A percentile compares a stretch with the other conserved stretches of the same genome.
Evolutionary conservation across 1,139 yeast genomes (phyloP).

Genomic region (Suhomyces anneliseae): DNA sequence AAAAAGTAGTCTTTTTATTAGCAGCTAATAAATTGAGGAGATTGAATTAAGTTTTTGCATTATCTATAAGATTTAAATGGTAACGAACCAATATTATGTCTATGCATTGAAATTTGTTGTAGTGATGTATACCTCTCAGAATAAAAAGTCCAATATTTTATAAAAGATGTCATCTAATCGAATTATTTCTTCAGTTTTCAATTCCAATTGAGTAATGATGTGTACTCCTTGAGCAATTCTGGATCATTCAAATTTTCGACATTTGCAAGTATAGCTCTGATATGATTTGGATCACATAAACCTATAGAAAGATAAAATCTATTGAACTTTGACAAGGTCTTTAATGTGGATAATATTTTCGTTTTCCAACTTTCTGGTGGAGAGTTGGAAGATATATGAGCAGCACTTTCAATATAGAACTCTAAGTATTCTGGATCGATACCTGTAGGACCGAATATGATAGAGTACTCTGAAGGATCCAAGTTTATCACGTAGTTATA

Average conservation of each 20-base stretch:
- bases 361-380: constrained; percentile 21
- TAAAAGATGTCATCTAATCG: too few species aligned
- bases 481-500: constrained; percentile 43
- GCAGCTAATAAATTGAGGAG: too few species aligned
- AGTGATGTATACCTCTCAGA: too few species aligned
- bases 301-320: constrained; percentile 27
- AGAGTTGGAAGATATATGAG: constrained; percentile 18
- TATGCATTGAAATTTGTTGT: too few species aligned
- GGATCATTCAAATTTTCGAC: constrained; percentile 3
- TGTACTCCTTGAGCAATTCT: constrained; percentile 3
- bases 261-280: constrained; percentile 8
- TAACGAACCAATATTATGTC: too few species aligned
- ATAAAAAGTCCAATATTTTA: too few species aligned
- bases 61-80: too few species aligned
- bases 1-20: constrained; percentile 2
- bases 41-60: too few species aligned
- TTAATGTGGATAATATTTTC: constrained; percentile 18
- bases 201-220: background rate
- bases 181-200: background rate
- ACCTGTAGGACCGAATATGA: constrained; percentile 48
- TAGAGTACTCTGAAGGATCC: constrained; percentile 25
- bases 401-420: constrained; percentile 51
- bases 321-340: constrained; percentile 23
- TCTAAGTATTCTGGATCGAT: constrained; percentile 58
- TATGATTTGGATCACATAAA: constrained; percentile 15